These are phyloP conservation scores for Phytophthora kernoviae DNA, from an alignment of 352 stramenopile species.

Conservation along the genomic window DNA sequence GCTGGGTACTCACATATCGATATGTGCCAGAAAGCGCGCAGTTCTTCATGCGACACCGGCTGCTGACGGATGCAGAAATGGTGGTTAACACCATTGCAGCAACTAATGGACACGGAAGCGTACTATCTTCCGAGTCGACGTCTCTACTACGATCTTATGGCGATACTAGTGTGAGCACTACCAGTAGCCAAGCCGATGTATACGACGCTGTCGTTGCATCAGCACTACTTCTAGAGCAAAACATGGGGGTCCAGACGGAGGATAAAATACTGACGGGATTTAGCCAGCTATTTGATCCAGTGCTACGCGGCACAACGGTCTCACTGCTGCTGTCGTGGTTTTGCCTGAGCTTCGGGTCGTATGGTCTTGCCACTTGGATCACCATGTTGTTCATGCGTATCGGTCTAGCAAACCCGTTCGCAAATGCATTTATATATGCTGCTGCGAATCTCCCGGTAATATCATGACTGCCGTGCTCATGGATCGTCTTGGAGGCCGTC, in stretches of 20 bases:
- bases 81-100: slow-evolving; percentile 65
- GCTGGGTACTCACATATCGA: slow-evolving; percentile 65
- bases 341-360: slow-evolving; percentile 86
- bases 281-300: slow-evolving; percentile 54
- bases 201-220: slow-evolving; percentile 4
- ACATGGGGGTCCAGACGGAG: slow-evolving; percentile 20
- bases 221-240: background rate
- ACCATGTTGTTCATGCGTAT: slow-evolving; percentile 93
- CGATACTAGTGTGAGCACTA: background rate
- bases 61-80: slow-evolving; percentile 56
- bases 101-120: slow-evolving; percentile 33
- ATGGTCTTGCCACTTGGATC: slow-evolving; percentile 94
- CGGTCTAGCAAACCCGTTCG: slow-evolving; percentile 87
- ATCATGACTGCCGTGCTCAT: slow-evolving; percentile 78
- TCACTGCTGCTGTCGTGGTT: slow-evolving; percentile 72
- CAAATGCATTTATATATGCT: slow-evolving; percentile 93
- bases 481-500: slow-evolving; percentile 66
- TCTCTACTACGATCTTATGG: slow-evolving; percentile 7
- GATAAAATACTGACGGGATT: slow-evolving; percentile 34
- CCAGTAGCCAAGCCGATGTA: slow-evolving; percentile 1
- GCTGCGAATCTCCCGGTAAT: slow-evolving; percentile 91
- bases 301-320: slow-evolving; percentile 65
- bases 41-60: slow-evolving; percentile 57
- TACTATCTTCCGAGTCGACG: slow-evolving; percentile 11
- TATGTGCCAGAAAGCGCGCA: slow-evolving; percentile 87